Evolutionary conservation across 2,329 filamentous ascomycete genomes (phyloP).

Genomic region (Chaetomium globosum): DNA sequence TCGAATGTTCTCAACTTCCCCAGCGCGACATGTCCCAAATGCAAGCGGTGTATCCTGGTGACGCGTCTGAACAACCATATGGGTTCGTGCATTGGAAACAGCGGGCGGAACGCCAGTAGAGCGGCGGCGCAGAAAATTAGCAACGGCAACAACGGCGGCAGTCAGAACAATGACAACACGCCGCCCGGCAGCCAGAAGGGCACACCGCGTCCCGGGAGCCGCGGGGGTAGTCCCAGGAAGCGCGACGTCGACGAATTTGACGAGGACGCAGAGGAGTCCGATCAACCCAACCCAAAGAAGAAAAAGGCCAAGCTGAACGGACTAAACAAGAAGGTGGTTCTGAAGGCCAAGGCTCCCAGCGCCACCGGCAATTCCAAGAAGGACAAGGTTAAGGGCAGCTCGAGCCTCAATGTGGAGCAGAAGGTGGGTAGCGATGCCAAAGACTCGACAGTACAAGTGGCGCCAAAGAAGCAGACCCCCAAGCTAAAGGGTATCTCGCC

Average conservation of each 20-base stretch:
- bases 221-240: conserved; percentile 59
- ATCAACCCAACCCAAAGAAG: conserved; percentile 56
- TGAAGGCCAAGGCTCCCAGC: conserved; percentile 53
- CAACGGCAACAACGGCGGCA: conserved; percentile 53
- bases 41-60: conserved; percentile 66
- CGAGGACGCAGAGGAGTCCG: conserved; percentile 57
- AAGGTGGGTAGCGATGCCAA: conserved; percentile 45
- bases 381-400: conserved; percentile 57
- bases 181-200: conserved; percentile 66
- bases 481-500: conserved; percentile 47
- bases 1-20: conserved; percentile 66
- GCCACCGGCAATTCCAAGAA: conserved; percentile 47
- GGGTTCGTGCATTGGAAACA: conserved; percentile 68
- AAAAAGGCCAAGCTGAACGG: conserved; percentile 57
- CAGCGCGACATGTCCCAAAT: conserved; percentile 68
- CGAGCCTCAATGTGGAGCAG: conserved; percentile 55
- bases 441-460: conserved; percentile 46
- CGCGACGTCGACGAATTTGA: conserved; percentile 58
- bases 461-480: conserved; percentile 49
- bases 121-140: conserved; percentile 66
- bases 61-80: conserved; percentile 69
- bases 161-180: conserved; percentile 59
- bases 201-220: conserved; percentile 59
- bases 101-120: conserved; percentile 63
- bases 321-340: conserved; percentile 57